Evolutionary conservation across 163 green algal species (phyloP).

Genomic region (Chloromonas sp.): DNA sequence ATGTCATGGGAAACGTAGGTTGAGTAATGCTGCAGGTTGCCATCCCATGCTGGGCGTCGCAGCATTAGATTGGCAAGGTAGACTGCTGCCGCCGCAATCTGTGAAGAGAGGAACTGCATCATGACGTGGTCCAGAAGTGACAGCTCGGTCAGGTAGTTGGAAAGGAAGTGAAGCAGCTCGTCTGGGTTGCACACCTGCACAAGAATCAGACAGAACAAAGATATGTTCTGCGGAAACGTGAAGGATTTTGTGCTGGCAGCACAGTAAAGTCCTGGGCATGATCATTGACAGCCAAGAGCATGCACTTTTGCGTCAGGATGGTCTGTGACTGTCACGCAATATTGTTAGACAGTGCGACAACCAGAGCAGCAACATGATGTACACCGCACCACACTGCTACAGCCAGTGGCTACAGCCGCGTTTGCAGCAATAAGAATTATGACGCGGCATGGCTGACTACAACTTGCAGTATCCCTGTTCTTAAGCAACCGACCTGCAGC

Average conservation of each 20-base stretch:
- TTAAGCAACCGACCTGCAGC: slow-evolving; percentile 42
- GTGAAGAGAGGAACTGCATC: slow-evolving; percentile 37
- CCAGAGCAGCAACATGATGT: neutral
- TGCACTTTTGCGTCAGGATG: too few species aligned
- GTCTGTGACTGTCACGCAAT: too few species aligned
- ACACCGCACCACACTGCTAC: neutral
- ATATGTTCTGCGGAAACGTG: neutral
- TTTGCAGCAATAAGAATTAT: too few species aligned
- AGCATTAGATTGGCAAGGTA: slow-evolving; percentile 50
- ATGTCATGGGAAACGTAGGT: slow-evolving; percentile 31
- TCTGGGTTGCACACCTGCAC: slow-evolving; percentile 59
- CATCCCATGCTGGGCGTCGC: slow-evolving; percentile 35
- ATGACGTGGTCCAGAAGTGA: slow-evolving; percentile 45
- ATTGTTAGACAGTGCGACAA: neutral
- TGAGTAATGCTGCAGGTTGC: slow-evolving; percentile 48
- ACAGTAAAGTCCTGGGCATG: neutral
- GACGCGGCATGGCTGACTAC: neutral
- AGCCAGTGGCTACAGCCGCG: too few species aligned
- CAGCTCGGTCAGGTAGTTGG: slow-evolving; percentile 52
- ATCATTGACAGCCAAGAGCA: too few species aligned
- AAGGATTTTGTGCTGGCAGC: neutral
- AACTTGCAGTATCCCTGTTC: neutral
- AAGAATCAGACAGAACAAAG: neutral
- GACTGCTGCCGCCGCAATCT: slow-evolving; percentile 39
- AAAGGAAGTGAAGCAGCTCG: slow-evolving; percentile 54